Conservation (phyloP, 805 yeast species). For the Dipodascopsis tothii region DNA sequence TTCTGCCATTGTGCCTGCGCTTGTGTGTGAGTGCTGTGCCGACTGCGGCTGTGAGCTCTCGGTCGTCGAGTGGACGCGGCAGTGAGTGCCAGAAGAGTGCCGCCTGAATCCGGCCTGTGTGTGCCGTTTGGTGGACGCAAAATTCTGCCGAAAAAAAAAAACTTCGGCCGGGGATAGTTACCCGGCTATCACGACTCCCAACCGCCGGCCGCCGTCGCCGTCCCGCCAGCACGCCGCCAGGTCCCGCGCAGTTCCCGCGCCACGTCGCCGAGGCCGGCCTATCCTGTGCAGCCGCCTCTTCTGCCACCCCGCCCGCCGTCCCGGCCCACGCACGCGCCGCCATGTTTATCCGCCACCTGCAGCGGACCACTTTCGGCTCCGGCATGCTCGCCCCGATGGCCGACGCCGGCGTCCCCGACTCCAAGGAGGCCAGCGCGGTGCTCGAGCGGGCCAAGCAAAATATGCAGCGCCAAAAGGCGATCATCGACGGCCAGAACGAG, state of each 20-base stretch:
- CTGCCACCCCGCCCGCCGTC: not conserved
- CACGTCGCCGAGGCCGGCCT: not conserved
- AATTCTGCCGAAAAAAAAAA: slow-evolving; percentile 1
- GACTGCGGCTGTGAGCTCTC: not conserved
- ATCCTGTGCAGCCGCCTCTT: not conserved
- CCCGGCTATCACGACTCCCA: too few relatives aligned
- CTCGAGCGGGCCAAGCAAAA: not conserved
- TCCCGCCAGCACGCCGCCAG: too few relatives aligned
- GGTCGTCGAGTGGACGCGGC: not conserved
- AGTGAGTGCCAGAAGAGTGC: not conserved
- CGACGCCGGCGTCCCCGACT: not conserved
- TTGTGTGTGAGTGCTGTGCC: not conserved
- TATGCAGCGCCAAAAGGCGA: not conserved
- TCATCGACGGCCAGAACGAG: not conserved
- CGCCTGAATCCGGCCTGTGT: not conserved
- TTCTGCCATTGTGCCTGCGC: slow-evolving; percentile 1
- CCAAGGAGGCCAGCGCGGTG: not conserved
- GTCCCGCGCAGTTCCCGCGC: not conserved
- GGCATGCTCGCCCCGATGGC: not conserved
- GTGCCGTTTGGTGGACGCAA: not conserved
- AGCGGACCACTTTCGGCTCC: not conserved
- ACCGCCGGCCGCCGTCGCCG: too few relatives aligned
- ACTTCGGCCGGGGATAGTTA: not conserved
- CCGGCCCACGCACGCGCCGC: not conserved
- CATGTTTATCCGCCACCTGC: not conserved